A percentile compares a stretch with the other conserved stretches of the same genome.
phyloP scores from a whole-genome alignment of 2,329 filamentous ascomycete species.

The Clonostachys byssicola region DNA sequence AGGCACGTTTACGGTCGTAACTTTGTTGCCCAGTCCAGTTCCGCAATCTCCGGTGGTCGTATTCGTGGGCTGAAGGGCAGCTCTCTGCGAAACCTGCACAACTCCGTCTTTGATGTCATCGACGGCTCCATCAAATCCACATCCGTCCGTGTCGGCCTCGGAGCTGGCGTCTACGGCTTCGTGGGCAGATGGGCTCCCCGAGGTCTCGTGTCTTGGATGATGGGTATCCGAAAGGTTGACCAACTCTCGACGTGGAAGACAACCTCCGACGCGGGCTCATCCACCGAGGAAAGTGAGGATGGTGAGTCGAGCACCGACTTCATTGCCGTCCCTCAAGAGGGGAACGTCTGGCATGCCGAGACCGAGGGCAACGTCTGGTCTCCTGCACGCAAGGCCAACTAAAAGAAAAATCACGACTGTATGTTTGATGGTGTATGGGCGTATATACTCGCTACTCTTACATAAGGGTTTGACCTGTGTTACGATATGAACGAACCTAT shows the following conservation, averaged over 20 bases:
- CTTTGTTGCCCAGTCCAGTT: conserved; percentile 50
- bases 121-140: conserved; percentile 57
- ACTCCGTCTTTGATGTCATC: conserved; percentile 86
- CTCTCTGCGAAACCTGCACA: conserved; percentile 74
- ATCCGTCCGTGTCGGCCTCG: conserved; percentile 77
- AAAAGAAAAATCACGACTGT: no score
- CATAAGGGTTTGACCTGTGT: no score
- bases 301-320: conserved; percentile 39
- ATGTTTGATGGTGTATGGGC: no score
- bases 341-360: conserved; percentile 35
- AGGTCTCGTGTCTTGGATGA: conserved; percentile 85
- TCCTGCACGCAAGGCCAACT: conserved; percentile 7
- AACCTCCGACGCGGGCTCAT: conserved; percentile 29
- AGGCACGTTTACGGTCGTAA: conserved; percentile 59
- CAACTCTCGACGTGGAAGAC: conserved; percentile 51
- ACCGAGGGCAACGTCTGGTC: conserved; percentile 41
- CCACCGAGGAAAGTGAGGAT: conserved; percentile 27
- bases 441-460: no score
- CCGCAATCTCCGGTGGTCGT: conserved; percentile 50
- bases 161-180: conserved; percentile 78
- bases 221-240: conserved; percentile 68
- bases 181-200: conserved; percentile 78
- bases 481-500: no score
- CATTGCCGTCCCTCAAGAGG: conserved; percentile 38
- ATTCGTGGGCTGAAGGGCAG: conserved; percentile 63